Evolutionary conservation across 2,329 filamentous ascomycete genomes (phyloP), one percentile per base, ranked within the genome.

Genomic region (Curvularia spicifera): DNA sequence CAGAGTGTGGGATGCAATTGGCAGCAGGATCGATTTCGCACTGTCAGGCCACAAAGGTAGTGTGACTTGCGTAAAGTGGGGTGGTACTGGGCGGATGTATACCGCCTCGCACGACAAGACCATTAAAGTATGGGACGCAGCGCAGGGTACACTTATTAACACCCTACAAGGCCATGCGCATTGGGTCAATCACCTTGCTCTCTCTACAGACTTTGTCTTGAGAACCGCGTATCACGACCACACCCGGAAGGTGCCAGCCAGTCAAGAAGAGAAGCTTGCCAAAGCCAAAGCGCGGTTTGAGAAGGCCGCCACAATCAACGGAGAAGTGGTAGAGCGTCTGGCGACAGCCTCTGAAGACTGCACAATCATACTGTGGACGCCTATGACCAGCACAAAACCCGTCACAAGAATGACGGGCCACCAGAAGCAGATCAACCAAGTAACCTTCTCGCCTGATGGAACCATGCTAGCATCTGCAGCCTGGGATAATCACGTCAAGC

Each of bases 281-380:
- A 91, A 91, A 74, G 93, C 95, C 0, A 89, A 88, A 75, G 85
- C 90, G 67, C 86, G 93, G 26, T 98, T 97, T 72, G 88, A 95
- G 68, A 91, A 93, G 73, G 93, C 93, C 1, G 91, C 92, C 5
- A 90, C 84, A 2, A 83, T 93, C 28, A 86, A 89, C 63, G 90
- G 90, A 26, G 87, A 89, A 71, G 83, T 96, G 22, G 87, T 90
- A 1, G 95, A 99, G 80, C 86, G 91, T 28, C 80, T 98, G 4
- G 91, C 96, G 2, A 96, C 93, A 8, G 95, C 94, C 2, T 94
- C 90, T 65, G 95, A 98, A 73, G 95, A 99, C 76, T 96, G 93
- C 76, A 97, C 93, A 5, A 94, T 99, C 85, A 97, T 93, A 74
- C 84, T 99, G 7, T 99, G 94, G 94, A 91, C 96, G 59, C 93